phyloP scores from a whole-genome alignment of 1,284 basidiomycete genomes.

The Mycocalia duriaeana region DNA sequence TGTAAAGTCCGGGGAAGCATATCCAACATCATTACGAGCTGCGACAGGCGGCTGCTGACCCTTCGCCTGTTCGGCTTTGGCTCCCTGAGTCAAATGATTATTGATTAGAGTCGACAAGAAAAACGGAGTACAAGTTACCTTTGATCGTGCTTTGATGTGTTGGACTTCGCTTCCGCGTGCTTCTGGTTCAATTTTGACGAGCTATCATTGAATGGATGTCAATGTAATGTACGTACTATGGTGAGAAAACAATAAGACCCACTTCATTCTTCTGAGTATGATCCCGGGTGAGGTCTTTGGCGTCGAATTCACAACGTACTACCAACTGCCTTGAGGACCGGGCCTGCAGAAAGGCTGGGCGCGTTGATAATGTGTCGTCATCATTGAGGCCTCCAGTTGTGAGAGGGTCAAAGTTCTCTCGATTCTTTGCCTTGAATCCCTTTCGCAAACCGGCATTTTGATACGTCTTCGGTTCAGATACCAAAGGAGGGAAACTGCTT shows the following conservation, averaged over 20 bases:
- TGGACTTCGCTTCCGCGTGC: too few relatives aligned
- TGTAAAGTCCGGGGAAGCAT: neutral
- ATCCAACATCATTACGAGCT: neutral
- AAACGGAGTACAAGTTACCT: neutral
- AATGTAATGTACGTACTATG: neutral
- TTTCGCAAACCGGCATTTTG: neutral
- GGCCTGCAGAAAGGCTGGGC: neutral
- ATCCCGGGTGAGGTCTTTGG: slow-evolving; percentile 7
- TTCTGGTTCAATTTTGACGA: neutral
- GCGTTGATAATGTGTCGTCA: neutral
- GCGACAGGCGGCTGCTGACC: neutral
- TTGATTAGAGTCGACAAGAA: neutral
- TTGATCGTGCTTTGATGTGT: neutral
- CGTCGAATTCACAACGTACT: slow-evolving; percentile 1
- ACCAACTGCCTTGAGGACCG: neutral
- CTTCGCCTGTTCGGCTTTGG: neutral
- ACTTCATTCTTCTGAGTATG: slow-evolving; percentile 7
- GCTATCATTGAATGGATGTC: neutral
- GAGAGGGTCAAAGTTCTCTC: neutral
- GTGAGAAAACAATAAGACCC: slow-evolving; percentile 1
- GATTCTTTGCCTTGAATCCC: neutral
- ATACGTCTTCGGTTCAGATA: neutral
- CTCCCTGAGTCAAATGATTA: neutral
- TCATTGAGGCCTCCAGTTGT: neutral
- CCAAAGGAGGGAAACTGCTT: slow-evolving; percentile 1